These are phyloP conservation scores for Kurtzmaniella cleridarum DNA, from an alignment of 805 yeast genomes.

Conservation along the genomic window DNA sequence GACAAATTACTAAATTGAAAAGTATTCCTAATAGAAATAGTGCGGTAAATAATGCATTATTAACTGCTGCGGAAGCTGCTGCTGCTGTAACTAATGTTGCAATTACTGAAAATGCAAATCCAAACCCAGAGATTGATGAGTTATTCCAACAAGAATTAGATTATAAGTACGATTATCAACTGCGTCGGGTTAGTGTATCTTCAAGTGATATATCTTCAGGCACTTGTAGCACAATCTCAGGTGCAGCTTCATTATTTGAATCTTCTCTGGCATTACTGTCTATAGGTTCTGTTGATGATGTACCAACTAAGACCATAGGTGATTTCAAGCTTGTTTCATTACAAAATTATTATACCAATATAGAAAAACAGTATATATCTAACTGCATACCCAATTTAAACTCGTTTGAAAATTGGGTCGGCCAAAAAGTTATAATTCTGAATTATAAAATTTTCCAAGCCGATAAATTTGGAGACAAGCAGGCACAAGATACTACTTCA, in stretches of 20 bases:
- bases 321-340: constrained; percentile 1
- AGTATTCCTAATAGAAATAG: constrained; percentile 18
- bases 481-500: constrained; percentile 10
- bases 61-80: constrained; percentile 17
- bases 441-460: constrained; percentile 7
- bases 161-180: neutral
- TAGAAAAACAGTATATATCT: constrained; percentile 32
- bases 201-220: neutral
- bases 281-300: neutral
- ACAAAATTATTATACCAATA: constrained; percentile 9
- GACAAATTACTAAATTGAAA: constrained; percentile 20
- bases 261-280: constrained; percentile 1
- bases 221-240: constrained; percentile 1
- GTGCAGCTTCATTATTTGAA: constrained; percentile 3
- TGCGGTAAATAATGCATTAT: constrained; percentile 17
- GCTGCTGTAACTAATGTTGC: constrained; percentile 9
- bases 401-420: constrained; percentile 35
- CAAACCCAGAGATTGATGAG: neutral
- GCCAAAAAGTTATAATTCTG: constrained; percentile 14
- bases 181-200: neutral
- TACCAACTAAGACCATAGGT: neutral
- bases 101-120: neutral
- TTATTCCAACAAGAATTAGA: neutral
- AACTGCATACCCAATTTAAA: constrained; percentile 34
- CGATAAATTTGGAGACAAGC: constrained; percentile 2